Percentiles rank a stretch among this genome's conserved stretches.
These are phyloP conservation scores for Mortierella sp. DNA, from an alignment of 371 early-diverging fungal genomes.

Conservation along the genomic window DNA sequence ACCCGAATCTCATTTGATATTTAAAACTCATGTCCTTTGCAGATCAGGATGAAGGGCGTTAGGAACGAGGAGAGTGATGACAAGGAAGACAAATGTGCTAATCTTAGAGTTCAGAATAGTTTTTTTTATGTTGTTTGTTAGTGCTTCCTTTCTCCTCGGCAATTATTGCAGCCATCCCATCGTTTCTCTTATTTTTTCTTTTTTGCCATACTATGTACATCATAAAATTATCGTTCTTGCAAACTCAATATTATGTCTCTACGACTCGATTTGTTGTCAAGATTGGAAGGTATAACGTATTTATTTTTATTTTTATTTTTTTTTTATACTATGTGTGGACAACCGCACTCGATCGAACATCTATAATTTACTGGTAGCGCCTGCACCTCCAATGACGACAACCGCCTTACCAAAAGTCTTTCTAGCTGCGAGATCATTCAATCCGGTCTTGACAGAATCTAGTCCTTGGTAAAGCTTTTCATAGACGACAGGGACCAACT, in stretches of 20 bases:
- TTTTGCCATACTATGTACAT: slow-evolving; percentile 29
- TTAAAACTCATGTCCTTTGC: background rate
- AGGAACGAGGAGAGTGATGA: background rate
- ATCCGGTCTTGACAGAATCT: slow-evolving; percentile 74
- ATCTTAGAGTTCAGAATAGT: slow-evolving; percentile 7
- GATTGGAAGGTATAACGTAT: too few relatives aligned
- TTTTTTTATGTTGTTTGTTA: background rate
- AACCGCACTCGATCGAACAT: background rate
- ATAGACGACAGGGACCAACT: slow-evolving; percentile 80
- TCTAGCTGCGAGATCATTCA: slow-evolving; percentile 78
- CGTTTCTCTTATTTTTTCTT: background rate
- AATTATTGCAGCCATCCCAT: background rate
- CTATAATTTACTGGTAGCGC: slow-evolving; percentile 62
- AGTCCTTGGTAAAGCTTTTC: slow-evolving; percentile 74
- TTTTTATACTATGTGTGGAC: background rate
- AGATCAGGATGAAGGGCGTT: background rate
- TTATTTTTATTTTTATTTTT: background rate
- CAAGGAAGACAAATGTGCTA: background rate
- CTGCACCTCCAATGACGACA: slow-evolving; percentile 56
- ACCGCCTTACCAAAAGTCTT: slow-evolving; percentile 89
- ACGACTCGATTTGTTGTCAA: too few relatives aligned
- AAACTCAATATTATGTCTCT: background rate
- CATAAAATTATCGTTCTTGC: slow-evolving; percentile 23
- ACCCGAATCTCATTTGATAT: background rate
- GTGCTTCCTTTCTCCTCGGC: background rate